phyloP scores from a whole-genome alignment of 1,284 basidiomycete species.

The Ganoderma lingzhi region DNA sequence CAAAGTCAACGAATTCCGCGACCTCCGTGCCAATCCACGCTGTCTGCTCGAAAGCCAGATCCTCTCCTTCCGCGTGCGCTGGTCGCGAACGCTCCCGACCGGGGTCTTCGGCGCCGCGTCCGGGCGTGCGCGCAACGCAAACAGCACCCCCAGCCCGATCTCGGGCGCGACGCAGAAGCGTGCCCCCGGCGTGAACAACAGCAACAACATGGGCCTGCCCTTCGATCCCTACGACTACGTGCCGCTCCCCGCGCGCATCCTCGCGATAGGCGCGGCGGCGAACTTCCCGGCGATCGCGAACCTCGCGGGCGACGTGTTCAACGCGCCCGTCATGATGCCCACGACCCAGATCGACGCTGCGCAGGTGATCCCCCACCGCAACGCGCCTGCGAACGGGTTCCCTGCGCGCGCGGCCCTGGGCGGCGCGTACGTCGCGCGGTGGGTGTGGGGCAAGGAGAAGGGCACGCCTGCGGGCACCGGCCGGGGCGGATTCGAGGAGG shows the following conservation, averaged over 20 bases:
- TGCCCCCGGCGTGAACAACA: slow-evolving; percentile 31
- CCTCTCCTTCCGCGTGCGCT: slow-evolving; percentile 79
- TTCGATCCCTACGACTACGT: slow-evolving; percentile 80
- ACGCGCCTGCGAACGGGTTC: slow-evolving; percentile 72
- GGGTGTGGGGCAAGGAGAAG: slow-evolving; percentile 80
- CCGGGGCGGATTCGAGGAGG: slow-evolving; percentile 77
- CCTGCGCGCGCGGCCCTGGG: slow-evolving; percentile 74
- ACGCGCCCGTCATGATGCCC: slow-evolving; percentile 77
- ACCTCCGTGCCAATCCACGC: slow-evolving; percentile 84
- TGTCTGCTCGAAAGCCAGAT: slow-evolving; percentile 82
- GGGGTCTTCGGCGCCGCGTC: slow-evolving; percentile 56
- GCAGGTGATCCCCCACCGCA: slow-evolving; percentile 74
- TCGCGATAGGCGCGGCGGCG: slow-evolving; percentile 78
- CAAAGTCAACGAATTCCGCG: slow-evolving; percentile 85
- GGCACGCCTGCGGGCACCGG: slow-evolving; percentile 47
- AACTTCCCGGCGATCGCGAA: slow-evolving; percentile 86
- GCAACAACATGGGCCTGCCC: slow-evolving; percentile 63
- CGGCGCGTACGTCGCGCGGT: slow-evolving; percentile 77
- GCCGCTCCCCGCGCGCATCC: slow-evolving; percentile 66
- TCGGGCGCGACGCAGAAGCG: slow-evolving; percentile 43
- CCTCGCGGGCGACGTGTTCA: slow-evolving; percentile 81
- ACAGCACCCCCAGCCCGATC: slow-evolving; percentile 41
- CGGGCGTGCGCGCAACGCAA: slow-evolving; percentile 48
- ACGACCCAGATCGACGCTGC: slow-evolving; percentile 77
- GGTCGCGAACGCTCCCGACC: slow-evolving; percentile 73